A percentile compares a stretch with the other conserved stretches of the same genome.
Evolutionary conservation across 2,329 filamentous ascomycete species (phyloP).

Genomic region (Endoconidiophora polonica): DNA sequence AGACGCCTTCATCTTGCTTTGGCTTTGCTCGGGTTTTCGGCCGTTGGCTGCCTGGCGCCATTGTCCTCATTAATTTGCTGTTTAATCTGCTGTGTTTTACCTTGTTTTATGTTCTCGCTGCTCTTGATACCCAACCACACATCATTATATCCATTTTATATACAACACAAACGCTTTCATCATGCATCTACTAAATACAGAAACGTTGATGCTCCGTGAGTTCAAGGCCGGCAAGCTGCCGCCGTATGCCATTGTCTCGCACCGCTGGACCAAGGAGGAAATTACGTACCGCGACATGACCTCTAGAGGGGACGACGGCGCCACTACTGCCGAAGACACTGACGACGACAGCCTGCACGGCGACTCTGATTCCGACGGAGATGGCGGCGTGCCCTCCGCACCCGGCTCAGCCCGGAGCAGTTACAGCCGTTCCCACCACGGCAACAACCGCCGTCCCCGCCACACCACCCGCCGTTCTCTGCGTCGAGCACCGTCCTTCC

Average conservation of each 20-base stretch:
- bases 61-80: too few species aligned
- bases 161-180: background rate
- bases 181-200: conserved; percentile 12
- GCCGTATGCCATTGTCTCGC: conserved; percentile 10
- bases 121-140: background rate
- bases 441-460: background rate
- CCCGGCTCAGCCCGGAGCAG: background rate
- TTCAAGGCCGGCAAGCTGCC: conserved; percentile 6
- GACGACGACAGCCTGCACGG: conserved; percentile 3
- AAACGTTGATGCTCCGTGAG: conserved; percentile 9
- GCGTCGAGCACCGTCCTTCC: background rate
- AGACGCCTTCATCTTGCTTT: background rate
- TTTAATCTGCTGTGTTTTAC: too few species aligned
- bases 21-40: background rate
- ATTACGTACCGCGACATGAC: conserved; percentile 10
- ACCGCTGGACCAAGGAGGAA: conserved; percentile 6
- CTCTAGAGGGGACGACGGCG: background rate
- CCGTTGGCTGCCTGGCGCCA: background rate
- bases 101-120: background rate
- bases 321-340: conserved; percentile 4
- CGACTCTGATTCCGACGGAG: background rate
- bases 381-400: background rate
- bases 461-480: background rate
- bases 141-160: background rate
- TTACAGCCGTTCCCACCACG: background rate